Evolutionary conservation across 2,329 filamentous ascomycete species (phyloP), one percentile per base, ranked within the genome.

Genomic region (Alternaria postmessia): DNA sequence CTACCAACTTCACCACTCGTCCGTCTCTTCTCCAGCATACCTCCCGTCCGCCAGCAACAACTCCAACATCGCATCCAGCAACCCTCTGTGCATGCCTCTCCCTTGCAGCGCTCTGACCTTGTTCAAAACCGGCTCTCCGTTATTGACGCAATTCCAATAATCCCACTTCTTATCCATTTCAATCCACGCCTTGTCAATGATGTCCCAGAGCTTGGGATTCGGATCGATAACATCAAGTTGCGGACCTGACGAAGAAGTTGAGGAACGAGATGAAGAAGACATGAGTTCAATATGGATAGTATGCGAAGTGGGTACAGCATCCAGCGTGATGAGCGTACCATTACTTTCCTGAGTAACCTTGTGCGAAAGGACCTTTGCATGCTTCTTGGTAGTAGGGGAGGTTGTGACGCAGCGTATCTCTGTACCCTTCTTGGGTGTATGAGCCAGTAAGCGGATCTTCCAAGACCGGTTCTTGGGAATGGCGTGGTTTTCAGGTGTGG

Each of bases 211-310:
- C 30, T 53, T 60, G 8, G 71, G 69, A 5, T 66, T 68, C 2
- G 76, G 74, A 43, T 78, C 73, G 8, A 78, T 12, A 7, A 79
- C 55, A 41, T 78, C 72, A 20, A 79, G 69, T 48, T 76, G 73
- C 1, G 76, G 75, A 1, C 68, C 51, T 5, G 32, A 28, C 1
- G 41, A n/a, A 61, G 3, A 60, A n/a, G 34, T 61, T 64, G 42
- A 8, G 12, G 7, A 78, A 64, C 51, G 75, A 67, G 57, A 78
- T 55, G 54, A 72, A 67, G 58, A 34, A 34, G 57, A 38, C 9
- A 38, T 30, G 1, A 79, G 65, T 51, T 77, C 72, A 44, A 79
- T 61, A 52, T 73, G 71, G 51, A 64, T 62, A 3, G 68, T 64
- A 22, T 75, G 66, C 18, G 63, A 51, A 0, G 63, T 67, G 0